A percentile compares a stretch with the other conserved stretches of the same genome.
Evolutionary conservation across 2,329 filamentous ascomycete genomes (phyloP).

Genomic region (Teratosphaeria zuluensis): DNA sequence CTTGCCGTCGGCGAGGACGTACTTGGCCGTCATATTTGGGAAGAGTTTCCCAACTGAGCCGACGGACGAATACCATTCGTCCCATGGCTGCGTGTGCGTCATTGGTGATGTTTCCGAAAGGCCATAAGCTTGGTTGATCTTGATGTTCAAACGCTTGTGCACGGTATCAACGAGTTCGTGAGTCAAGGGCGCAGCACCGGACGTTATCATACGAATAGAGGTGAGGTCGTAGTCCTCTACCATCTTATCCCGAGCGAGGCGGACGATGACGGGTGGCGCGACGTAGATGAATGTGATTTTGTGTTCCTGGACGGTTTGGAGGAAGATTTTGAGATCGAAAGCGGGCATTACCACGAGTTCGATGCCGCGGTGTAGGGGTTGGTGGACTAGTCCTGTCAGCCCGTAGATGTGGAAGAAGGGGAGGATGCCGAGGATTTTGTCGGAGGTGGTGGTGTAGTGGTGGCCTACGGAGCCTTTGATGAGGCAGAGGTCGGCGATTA

Average conservation of each 20-base stretch:
- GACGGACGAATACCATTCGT: constrained; percentile 66
- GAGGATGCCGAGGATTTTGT: constrained; percentile 61
- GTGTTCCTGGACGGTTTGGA: constrained; percentile 62
- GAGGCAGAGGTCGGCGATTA: constrained; percentile 58
- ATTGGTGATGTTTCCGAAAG: constrained; percentile 75
- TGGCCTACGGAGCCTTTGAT: constrained; percentile 44
- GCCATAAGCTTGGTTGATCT: constrained; percentile 86
- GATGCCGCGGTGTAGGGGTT: constrained; percentile 55
- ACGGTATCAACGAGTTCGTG: constrained; percentile 68
- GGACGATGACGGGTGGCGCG: constrained; percentile 73
- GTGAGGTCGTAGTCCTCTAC: constrained; percentile 73
- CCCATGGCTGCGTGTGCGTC: constrained; percentile 57
- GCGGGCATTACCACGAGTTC: constrained; percentile 62
- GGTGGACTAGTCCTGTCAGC: constrained; percentile 64
- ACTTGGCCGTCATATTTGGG: constrained; percentile 70
- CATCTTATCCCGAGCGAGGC: constrained; percentile 66
- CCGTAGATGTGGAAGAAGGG: constrained; percentile 88
- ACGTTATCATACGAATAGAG: constrained; percentile 75
- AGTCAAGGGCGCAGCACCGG: constrained; percentile 77
- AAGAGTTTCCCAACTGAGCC: constrained; percentile 71
- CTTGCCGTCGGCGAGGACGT: constrained; percentile 52
- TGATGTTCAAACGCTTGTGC: constrained; percentile 61
- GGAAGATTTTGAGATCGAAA: constrained; percentile 75
- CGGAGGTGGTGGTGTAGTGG: constrained; percentile 31
- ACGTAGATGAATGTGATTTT: constrained; percentile 70